Conservation (phyloP, 176 grass and related monocot genomes). For the Oryza punctata region DNA sequence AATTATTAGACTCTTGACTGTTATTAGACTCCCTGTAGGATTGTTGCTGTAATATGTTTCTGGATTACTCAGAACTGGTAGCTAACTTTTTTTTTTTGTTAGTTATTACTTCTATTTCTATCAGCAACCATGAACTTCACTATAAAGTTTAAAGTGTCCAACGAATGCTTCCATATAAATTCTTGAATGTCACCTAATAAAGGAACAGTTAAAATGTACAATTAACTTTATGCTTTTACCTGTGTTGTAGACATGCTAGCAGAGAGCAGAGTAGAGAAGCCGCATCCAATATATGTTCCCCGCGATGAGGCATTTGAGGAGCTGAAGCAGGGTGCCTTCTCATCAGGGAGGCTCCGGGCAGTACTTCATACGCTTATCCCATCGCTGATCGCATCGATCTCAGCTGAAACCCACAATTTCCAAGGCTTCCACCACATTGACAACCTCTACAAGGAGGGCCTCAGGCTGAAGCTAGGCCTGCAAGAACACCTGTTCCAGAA, state of each 20-base stretch:
- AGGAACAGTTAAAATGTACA: neutral
- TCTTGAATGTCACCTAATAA: neutral
- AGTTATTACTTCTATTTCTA: conserved; percentile 2
- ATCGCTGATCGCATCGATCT: conserved; percentile 88
- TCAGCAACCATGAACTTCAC: conserved; percentile 2
- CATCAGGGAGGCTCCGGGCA: conserved; percentile 79
- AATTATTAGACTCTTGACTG: neutral
- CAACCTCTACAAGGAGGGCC: conserved; percentile 98
- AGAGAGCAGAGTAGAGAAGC: conserved; percentile 92
- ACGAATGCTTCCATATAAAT: neutral
- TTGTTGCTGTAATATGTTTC: neutral
- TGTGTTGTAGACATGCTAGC: conserved; percentile 65
- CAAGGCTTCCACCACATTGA: conserved; percentile 96
- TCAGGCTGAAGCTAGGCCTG: conserved; percentile 90
- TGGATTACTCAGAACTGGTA: neutral
- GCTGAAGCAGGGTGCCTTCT: conserved; percentile 90
- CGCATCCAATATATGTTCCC: conserved; percentile 87
- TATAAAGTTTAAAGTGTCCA: neutral
- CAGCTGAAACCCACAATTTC: conserved; percentile 83
- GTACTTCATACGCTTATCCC: conserved; percentile 92
- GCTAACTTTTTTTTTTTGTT: neutral
- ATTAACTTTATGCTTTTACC: conserved; percentile 14
- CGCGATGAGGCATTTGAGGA: conserved; percentile 94
- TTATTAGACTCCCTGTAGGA: conserved; percentile 3
- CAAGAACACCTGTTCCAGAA: conserved; percentile 96